Evolutionary conservation across 1,284 basidiomycete species (phyloP).

Genomic region (Malassezia yamatoensis): DNA sequence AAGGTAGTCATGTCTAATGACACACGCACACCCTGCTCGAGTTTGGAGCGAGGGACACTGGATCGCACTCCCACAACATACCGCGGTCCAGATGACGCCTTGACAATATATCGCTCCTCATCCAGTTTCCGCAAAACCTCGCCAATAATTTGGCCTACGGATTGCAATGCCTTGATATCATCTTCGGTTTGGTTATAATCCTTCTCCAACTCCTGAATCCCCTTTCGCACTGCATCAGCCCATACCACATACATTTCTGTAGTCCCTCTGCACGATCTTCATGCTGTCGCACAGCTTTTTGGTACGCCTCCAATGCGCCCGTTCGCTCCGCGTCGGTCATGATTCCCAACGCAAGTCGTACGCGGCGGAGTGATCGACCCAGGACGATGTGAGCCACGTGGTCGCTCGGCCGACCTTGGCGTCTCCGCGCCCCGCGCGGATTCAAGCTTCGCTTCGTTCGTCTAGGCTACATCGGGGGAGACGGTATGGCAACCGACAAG

Average conservation of each 20-base stretch:
- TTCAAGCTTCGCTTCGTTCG: background rate
- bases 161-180: conserved; percentile 97
- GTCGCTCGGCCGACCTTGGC: background rate
- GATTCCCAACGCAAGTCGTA: background rate
- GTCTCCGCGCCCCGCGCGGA: background rate
- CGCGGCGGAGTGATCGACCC: conserved; percentile 1
- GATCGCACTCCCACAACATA: conserved; percentile 98
- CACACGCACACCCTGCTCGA: conserved; percentile 88
- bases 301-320: conserved; percentile 34
- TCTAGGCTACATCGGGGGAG: conserved; percentile 1
- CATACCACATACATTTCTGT: conserved; percentile 29
- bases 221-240: conserved; percentile 28
- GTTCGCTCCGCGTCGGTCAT: conserved; percentile 23
- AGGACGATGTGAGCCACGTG: background rate
- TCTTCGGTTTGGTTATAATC: conserved; percentile 94
- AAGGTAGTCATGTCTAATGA: conserved; percentile 98
- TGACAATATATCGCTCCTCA: conserved; percentile 97
- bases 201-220: conserved; percentile 66
- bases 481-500: conserved; percentile 42
- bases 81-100: conserved; percentile 92
- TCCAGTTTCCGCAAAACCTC: conserved; percentile 98
- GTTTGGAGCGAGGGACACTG: conserved; percentile 76
- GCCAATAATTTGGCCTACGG: conserved; percentile 96
- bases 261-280: conserved; percentile 49
- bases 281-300: conserved; percentile 49